Evolutionary conservation across 176 grass and related monocot species (phyloP).

Genomic region (Avena atlantica): DNA sequence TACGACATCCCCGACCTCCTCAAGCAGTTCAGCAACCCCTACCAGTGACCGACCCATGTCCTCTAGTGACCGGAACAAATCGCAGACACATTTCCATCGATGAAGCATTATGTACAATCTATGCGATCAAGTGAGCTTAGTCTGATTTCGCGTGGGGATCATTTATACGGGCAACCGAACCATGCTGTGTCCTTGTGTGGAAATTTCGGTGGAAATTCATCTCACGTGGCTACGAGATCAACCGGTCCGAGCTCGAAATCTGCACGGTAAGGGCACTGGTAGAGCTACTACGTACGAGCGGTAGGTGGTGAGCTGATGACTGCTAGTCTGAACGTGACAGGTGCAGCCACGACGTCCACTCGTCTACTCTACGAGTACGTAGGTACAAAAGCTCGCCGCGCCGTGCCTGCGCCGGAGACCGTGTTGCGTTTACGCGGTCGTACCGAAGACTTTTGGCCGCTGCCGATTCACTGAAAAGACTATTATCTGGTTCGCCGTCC

Average conservation of each 20-base stretch:
- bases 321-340: neutral
- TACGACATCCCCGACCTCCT: conserved; percentile 84
- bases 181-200: too few species aligned
- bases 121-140: too few species aligned
- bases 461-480: too few species aligned
- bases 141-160: too few species aligned
- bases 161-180: too few species aligned
- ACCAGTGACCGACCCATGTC: conserved; percentile 38
- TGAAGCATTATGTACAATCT: too few species aligned
- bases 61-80: too few species aligned
- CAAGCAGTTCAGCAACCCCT: conserved; percentile 88
- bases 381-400: neutral
- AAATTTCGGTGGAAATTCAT: neutral
- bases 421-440: neutral
- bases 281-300: neutral
- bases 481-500: neutral
- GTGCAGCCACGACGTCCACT: neutral
- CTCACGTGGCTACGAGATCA: neutral
- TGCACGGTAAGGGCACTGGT: neutral
- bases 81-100: too few species aligned
- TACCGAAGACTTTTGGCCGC: neutral
- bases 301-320: neutral
- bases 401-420: neutral
- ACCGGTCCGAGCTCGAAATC: neutral
- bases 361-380: neutral